Evolutionary conservation across 148 eudicot genomes (phyloP), one percentile per base, ranked within the genome.

Genomic region (Diospyros lotus): DNA sequence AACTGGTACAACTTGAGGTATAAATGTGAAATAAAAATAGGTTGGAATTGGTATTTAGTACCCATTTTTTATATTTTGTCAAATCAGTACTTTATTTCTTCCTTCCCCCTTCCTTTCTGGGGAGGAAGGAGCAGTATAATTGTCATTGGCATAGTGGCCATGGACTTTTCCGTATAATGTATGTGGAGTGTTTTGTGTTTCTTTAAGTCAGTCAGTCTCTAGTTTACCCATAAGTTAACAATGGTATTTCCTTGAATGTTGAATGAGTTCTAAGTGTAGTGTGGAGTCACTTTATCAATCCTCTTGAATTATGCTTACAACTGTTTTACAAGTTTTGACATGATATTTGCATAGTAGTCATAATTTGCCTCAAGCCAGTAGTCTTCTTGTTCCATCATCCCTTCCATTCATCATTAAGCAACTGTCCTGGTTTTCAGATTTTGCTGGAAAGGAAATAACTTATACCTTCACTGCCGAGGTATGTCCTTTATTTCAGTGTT

Each of bases 391-490:
- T 28, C 10, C 28, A 4, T 75, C 58, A 6, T 58, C 4, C 55
- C 59, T 75, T 46, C 12, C 68, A 1, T 64, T 76, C 2, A 14
- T 67, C 43, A 56, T 14, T 68, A 17, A 66, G 28, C 58, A 6
- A 46, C 55, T 50, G 53, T 69, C 39, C 8, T 15, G 42, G 9
- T 63, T 54, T 73, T 55, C 84, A 79, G 82, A 76, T 17, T 45
- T 82, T 73, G 72, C 64, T 66, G 77, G 77, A 56, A 79, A 69
- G 68, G 74, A 70, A 55, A 81, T 84, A 28, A 13, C 68, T 9
- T 76, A 79, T 42, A 74, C 77, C 0, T 40, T 79, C 41, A 81
- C 73, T 66, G 72, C 82, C 51, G 81, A 81, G 87, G 87, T 84
- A 81, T 79, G 67, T 52, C 74, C 40, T 41, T 44, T 7, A 43